A percentile compares a stretch with the other conserved stretches of the same genome.
Conservation (phyloP, 164 flowering plant species). For the Chloranthus sessilifolius region DNA sequence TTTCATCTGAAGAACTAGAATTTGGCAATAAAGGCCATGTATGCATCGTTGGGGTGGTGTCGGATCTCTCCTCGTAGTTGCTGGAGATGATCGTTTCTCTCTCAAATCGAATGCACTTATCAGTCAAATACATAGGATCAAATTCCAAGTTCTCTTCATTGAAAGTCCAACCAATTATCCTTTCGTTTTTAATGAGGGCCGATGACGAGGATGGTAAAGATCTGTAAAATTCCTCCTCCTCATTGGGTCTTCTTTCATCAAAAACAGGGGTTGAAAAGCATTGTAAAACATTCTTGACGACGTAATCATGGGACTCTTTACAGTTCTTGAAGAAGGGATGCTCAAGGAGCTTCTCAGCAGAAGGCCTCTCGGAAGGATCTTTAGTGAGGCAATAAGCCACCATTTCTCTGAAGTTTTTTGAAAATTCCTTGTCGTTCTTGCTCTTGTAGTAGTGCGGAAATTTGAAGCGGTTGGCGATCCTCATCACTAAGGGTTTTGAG, state of each 20-base stretch:
- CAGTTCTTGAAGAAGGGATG: slow-evolving; percentile 76
- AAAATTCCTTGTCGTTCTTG: slow-evolving; percentile 50
- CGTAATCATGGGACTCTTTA: slow-evolving; percentile 40
- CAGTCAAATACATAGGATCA: slow-evolving; percentile 54
- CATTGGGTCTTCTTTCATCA: not conserved
- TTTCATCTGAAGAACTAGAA: slow-evolving; percentile 4
- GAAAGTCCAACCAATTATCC: slow-evolving; percentile 92
- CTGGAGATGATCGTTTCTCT: slow-evolving; percentile 10
- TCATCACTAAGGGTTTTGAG: slow-evolving; percentile 57
- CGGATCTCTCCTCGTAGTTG: not conserved
- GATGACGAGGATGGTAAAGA: no score
- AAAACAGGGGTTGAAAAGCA: slow-evolving; percentile 43
- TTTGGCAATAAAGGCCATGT: not conserved
- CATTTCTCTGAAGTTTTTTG: slow-evolving; percentile 69
- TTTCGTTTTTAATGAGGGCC: slow-evolving; percentile 44
- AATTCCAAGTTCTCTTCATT: slow-evolving; percentile 53
- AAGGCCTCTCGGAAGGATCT: slow-evolving; percentile 66
- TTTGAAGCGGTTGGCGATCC: slow-evolving; percentile 53
- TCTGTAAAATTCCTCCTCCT: slow-evolving; percentile 26
- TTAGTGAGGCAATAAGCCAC: slow-evolving; percentile 64
- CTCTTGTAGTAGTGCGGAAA: slow-evolving; percentile 35
- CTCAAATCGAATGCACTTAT: slow-evolving; percentile 3
- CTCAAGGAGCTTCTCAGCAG: slow-evolving; percentile 60
- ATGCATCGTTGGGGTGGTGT: not conserved
- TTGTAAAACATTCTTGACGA: slow-evolving; percentile 48